phyloP scores from a whole-genome alignment of 2,329 filamentous ascomycete species.

The Phaeosphaeriaceae sp. region DNA sequence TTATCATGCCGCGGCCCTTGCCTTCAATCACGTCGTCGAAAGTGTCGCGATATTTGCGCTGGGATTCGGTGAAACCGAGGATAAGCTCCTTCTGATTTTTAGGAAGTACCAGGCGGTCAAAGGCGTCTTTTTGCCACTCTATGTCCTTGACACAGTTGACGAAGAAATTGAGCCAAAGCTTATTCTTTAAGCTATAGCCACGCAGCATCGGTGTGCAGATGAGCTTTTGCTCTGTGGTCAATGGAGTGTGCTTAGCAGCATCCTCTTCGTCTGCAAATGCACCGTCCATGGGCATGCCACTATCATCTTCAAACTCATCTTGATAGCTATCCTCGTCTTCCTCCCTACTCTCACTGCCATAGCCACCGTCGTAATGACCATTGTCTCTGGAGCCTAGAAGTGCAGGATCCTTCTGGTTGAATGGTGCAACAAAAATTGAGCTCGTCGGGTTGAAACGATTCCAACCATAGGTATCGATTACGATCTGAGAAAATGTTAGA shows the following conservation, averaged over 20 bases:
- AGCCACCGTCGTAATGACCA: slow-evolving; percentile 10
- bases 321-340: slow-evolving; percentile 1
- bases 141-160: slow-evolving; percentile 53
- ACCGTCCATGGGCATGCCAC: slow-evolving; percentile 22
- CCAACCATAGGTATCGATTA: slow-evolving; percentile 61
- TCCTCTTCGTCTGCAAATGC: slow-evolving; percentile 25
- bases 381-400: background rate
- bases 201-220: slow-evolving; percentile 55
- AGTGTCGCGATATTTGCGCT: slow-evolving; percentile 55
- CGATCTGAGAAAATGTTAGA: slow-evolving; percentile 45
- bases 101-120: slow-evolving; percentile 50
- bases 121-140: slow-evolving; percentile 53
- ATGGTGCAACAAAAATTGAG: slow-evolving; percentile 47
- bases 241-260: slow-evolving; percentile 13
- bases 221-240: slow-evolving; percentile 36
- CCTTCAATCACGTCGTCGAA: slow-evolving; percentile 57
- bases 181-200: slow-evolving; percentile 31
- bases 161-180: slow-evolving; percentile 37
- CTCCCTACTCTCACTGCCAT: slow-evolving; percentile 29
- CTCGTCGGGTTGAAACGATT: slow-evolving; percentile 56
- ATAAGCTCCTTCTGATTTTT: slow-evolving; percentile 34
- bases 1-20: slow-evolving; percentile 38
- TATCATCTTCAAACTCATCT: slow-evolving; percentile 14
- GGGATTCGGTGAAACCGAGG: slow-evolving; percentile 73
- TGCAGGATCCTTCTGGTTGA: slow-evolving; percentile 38